Evolutionary conservation across 2,329 filamentous ascomycete genomes (phyloP).

Genomic region (Gnomoniopsis smithogilvyi): DNA sequence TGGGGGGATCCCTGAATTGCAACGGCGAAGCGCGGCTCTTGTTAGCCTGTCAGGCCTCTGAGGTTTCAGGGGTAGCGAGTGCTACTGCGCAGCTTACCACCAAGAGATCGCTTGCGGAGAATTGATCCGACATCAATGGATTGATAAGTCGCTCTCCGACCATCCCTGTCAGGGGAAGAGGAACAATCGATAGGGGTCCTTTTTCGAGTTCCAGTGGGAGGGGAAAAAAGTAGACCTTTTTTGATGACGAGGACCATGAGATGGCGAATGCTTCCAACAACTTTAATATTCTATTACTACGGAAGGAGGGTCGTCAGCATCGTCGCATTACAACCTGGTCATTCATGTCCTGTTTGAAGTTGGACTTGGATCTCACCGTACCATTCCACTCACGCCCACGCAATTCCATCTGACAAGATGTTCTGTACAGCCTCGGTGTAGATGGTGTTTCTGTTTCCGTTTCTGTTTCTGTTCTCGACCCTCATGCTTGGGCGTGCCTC

Average conservation of each 20-base stretch:
- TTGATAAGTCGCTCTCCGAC: background rate
- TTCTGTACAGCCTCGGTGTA: background rate
- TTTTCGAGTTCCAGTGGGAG: constrained; percentile 6
- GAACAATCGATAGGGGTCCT: constrained; percentile 16
- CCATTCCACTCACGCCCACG: too few species aligned
- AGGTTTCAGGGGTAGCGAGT: too few species aligned
- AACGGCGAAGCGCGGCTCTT: background rate
- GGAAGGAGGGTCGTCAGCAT: too few species aligned
- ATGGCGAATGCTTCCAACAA: background rate
- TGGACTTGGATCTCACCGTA: too few species aligned
- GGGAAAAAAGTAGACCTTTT: background rate
- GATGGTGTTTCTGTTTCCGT: background rate
- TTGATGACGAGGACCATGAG: background rate
- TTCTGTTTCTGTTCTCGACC: background rate
- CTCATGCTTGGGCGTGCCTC: too few species aligned
- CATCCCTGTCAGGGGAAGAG: constrained; percentile 15
- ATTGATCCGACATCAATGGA: constrained; percentile 1
- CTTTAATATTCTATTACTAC: background rate
- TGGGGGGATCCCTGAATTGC: background rate
- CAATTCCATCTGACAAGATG: background rate
- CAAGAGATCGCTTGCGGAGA: background rate
- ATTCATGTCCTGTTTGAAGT: too few species aligned
- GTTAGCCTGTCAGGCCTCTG: too few species aligned
- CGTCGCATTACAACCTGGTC: too few species aligned
- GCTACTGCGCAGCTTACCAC: background rate